Evolutionary conservation across 1,284 basidiomycete genomes (phyloP), one percentile per base, ranked within the genome.

Genomic region (Pholiota adiposa): DNA sequence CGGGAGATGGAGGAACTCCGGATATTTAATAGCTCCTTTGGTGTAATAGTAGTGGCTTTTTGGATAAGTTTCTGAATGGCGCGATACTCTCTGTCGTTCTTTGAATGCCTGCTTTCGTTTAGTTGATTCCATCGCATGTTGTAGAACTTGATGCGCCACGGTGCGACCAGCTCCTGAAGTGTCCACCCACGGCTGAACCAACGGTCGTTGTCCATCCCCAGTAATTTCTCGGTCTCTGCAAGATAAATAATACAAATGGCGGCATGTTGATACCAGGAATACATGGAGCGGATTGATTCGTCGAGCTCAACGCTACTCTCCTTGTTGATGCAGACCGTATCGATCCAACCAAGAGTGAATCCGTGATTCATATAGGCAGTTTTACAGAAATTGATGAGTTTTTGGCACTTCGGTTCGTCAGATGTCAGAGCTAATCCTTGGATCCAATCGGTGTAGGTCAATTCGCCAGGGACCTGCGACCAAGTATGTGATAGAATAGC

Each of bases 401-500:
- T 31, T 19, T 16, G 49, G n/a, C n/a, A n/a, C n/a, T n/a, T n/a
- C n/a, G n/a, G n/a, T n/a, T n/a, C n/a, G n/a, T n/a, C n/a, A n/a
- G n/a, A n/a, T 31, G 19, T 7, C 16, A 23, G 11, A 31, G 49
- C 27, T 31, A 11, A 16, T 33, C 27, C 31, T 51, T 31, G 12
- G 29, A 14, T 27, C 27, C 27, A 31, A 33, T 51, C 51, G 5
- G 16, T 11, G 51, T 52, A 52, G 8, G 51, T 52, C 19, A 40
- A 31, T 16, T 52, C 51, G 25, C 33, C 19, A 11, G 36, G 19
- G 21, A 36, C 23, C 21, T 52, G 18, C 12, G 38, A 33, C 51
- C 51, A 52, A 33, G 51, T 52, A 23, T 52, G 51, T 11, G 51
- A 52, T 23, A 52, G 19, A 19, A 52, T 52, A 38, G 51, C 51